A percentile compares a stretch with the other conserved stretches of the same genome.
phyloP scores from a whole-genome alignment of 345 rosid species.

The Stellera chamaejasme region DNA sequence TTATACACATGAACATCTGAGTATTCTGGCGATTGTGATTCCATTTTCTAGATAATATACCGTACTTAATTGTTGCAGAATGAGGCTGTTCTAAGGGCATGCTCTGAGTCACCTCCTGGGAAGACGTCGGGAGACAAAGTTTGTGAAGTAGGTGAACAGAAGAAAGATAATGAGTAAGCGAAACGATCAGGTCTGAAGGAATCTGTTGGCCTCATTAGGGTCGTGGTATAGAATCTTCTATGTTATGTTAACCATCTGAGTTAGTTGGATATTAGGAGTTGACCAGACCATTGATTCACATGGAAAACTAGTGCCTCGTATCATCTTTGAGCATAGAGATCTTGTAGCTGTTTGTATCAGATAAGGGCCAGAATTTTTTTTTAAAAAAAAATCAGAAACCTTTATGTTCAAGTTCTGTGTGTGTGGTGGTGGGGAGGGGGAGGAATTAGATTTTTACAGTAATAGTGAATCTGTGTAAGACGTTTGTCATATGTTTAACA shows the following conservation, averaged over 20 bases:
- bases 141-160: constrained; percentile 12
- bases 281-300: constrained; percentile 4
- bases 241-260: constrained; percentile 1
- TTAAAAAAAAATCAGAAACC: background rate
- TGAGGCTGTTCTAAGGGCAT: constrained; percentile 61
- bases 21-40: too few species aligned
- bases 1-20: too few species aligned
- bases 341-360: background rate
- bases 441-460: too few species aligned
- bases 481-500: too few species aligned
- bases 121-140: constrained; percentile 11
- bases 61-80: constrained; percentile 34
- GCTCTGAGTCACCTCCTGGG: constrained; percentile 42
- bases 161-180: constrained; percentile 11
- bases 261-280: constrained; percentile 4
- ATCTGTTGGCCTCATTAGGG: constrained; percentile 4
- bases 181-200: constrained; percentile 4
- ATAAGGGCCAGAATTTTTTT: constrained; percentile 1
- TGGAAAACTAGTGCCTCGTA: background rate
- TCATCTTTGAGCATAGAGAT: background rate
- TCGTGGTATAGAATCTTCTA: background rate
- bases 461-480: too few species aligned
- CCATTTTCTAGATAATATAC: too few species aligned
- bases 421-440: too few species aligned
- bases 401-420: background rate